phyloP scores from a whole-genome alignment of 1,284 basidiomycete species.

The Albatrellus sp. region DNA sequence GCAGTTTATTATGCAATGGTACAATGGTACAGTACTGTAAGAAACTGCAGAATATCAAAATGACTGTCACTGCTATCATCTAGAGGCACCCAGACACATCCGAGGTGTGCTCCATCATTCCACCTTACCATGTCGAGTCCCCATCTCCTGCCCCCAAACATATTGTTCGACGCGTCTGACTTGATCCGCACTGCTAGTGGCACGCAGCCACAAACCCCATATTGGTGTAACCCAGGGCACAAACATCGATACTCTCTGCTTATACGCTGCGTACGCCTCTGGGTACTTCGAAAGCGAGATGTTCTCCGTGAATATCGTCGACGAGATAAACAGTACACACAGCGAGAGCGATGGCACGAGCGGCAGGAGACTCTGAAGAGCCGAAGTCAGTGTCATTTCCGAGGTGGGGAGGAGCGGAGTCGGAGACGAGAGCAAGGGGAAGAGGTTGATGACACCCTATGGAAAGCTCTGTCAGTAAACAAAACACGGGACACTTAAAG shows the following conservation, averaged over 20 bases:
- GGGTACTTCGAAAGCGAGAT: slow-evolving; percentile 75
- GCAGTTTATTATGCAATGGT: too few relatives aligned
- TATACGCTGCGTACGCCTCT: slow-evolving; percentile 58
- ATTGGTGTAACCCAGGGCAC: slow-evolving; percentile 39
- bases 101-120: too few relatives aligned
- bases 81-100: too few relatives aligned
- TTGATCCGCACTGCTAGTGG: slow-evolving; percentile 21
- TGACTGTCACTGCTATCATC: too few relatives aligned
- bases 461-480: slow-evolving; percentile 13
- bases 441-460: slow-evolving; percentile 54
- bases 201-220: slow-evolving; percentile 23
- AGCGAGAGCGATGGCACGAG: slow-evolving; percentile 46
- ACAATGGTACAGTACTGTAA: too few relatives aligned
- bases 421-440: slow-evolving; percentile 39
- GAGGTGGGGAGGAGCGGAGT: slow-evolving; percentile 15
- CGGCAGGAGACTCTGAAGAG: slow-evolving; percentile 20
- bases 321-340: slow-evolving; percentile 58
- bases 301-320: slow-evolving; percentile 70
- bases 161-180: slow-evolving; percentile 22
- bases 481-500: not conserved
- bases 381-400: slow-evolving; percentile 17
- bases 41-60: too few relatives aligned
- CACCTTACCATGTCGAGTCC: too few relatives aligned
- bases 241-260: slow-evolving; percentile 77
- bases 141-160: slow-evolving; percentile 25